phyloP scores from a whole-genome alignment of 179 eudicot genomes.

The Nepenthes alata region DNA sequence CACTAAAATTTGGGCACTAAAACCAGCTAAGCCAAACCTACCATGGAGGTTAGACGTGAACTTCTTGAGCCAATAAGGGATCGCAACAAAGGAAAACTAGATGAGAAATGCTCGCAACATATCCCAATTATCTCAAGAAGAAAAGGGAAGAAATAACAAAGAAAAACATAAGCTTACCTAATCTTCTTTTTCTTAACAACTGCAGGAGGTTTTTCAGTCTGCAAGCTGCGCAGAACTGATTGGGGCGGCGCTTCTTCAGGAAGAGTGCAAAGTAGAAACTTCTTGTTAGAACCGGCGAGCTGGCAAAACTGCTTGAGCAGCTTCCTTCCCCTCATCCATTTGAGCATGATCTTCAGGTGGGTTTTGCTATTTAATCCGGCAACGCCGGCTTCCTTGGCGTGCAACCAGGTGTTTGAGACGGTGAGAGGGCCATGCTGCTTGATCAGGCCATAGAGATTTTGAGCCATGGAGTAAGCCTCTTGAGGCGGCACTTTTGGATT shows the following conservation, averaged over 20 bases:
- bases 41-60: no score
- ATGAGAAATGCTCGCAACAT: no score
- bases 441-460: slow-evolving; percentile 34
- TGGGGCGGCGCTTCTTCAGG: slow-evolving; percentile 38
- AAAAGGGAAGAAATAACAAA: no score
- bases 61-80: no score
- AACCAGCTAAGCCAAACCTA: no score
- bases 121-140: no score
- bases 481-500: slow-evolving; percentile 52
- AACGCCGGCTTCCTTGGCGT: slow-evolving; percentile 53
- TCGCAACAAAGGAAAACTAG: no score
- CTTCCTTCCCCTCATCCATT: slow-evolving; percentile 71
- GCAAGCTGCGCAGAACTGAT: no score
- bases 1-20: no score
- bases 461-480: slow-evolving; percentile 44
- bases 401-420: slow-evolving; percentile 36
- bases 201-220: no score
- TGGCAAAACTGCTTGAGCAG: slow-evolving; percentile 50
- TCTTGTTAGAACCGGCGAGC: slow-evolving; percentile 49
- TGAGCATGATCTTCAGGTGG: slow-evolving; percentile 62
- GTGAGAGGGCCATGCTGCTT: slow-evolving; percentile 46
- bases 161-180: no score
- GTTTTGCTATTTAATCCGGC: slow-evolving; percentile 55
- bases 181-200: no score
- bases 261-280: slow-evolving; percentile 43